Evolutionary conservation across 352 stramenopile species (phyloP).

Genomic region (Pythium utonaiense): DNA sequence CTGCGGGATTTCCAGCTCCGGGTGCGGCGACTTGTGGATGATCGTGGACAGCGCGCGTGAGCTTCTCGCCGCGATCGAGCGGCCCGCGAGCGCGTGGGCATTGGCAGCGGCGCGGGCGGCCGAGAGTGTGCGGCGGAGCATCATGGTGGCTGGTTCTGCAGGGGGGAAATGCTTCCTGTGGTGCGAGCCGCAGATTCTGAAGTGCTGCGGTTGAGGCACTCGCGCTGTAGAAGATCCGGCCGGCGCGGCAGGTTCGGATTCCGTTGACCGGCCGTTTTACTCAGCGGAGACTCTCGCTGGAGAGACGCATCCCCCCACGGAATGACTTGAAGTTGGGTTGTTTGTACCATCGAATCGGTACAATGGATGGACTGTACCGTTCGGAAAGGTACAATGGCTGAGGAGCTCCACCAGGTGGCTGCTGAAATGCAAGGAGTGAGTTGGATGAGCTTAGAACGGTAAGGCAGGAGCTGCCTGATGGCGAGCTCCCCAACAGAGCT

Average conservation of each 20-base stretch:
- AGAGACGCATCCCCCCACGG: background rate
- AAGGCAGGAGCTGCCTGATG: too few relatives aligned
- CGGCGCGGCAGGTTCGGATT: too few relatives aligned
- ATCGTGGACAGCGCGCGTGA: slow-evolving; percentile 26
- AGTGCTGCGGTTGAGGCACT: background rate
- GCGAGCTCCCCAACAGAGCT: too few relatives aligned
- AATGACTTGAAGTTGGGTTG: background rate
- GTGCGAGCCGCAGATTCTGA: background rate
- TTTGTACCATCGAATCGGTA: too few relatives aligned
- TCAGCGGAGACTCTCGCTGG: too few relatives aligned
- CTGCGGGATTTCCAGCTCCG: slow-evolving; percentile 41
- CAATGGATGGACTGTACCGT: too few relatives aligned
- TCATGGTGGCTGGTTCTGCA: background rate
- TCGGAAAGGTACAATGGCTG: too few relatives aligned
- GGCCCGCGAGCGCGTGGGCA: background rate
- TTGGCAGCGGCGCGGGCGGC: background rate
- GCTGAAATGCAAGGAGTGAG: too few relatives aligned
- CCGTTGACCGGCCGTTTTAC: background rate
- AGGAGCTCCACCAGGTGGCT: too few relatives aligned
- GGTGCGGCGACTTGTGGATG: slow-evolving; percentile 29
- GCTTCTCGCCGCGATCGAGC: background rate
- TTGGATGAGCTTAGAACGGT: too few relatives aligned
- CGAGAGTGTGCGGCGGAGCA: slow-evolving; percentile 12
- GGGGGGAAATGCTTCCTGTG: too few relatives aligned
- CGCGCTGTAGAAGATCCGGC: too few relatives aligned